Conservation (phyloP, 139 green algal genomes). For the Ettlia oleoabundans region DNA sequence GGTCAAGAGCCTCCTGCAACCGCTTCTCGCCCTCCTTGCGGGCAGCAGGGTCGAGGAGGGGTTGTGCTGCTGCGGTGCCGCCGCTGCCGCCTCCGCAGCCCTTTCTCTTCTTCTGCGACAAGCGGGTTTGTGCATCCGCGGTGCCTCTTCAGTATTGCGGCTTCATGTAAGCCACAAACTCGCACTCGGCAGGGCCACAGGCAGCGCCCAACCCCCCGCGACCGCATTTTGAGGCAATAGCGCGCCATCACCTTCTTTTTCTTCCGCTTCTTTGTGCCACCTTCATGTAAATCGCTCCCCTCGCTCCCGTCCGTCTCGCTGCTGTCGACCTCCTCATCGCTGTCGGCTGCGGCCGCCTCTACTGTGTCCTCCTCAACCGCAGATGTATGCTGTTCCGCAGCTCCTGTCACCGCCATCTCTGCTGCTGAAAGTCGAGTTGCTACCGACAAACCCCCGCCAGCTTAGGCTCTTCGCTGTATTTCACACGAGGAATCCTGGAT, state of each 20-base stretch:
- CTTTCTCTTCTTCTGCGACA: slow-evolving; percentile 22
- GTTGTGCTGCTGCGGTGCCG: neutral
- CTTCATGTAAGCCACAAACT: neutral
- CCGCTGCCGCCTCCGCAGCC: neutral
- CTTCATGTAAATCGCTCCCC: neutral
- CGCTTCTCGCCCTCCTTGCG: slow-evolving; percentile 12
- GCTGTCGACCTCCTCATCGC: neutral
- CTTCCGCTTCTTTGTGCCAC: neutral
- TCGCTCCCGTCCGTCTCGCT: neutral
- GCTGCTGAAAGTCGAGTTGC: too few relatives aligned
- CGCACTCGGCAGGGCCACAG: neutral
- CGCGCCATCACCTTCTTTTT: neutral
- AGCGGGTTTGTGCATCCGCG: neutral
- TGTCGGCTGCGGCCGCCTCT: neutral
- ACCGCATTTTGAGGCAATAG: neutral
- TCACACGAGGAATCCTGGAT: too few relatives aligned
- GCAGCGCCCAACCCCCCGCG: neutral
- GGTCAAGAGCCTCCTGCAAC: slow-evolving; percentile 18
- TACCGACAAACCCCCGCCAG: too few relatives aligned
- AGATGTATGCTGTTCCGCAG: neutral
- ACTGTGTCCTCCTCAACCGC: neutral
- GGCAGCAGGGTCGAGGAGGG: neutral
- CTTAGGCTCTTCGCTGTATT: too few relatives aligned
- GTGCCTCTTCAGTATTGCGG: neutral
- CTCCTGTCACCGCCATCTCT: neutral